Conservation (phyloP, 2,329 filamentous ascomycete species). For the Didymella pomorum region DNA sequence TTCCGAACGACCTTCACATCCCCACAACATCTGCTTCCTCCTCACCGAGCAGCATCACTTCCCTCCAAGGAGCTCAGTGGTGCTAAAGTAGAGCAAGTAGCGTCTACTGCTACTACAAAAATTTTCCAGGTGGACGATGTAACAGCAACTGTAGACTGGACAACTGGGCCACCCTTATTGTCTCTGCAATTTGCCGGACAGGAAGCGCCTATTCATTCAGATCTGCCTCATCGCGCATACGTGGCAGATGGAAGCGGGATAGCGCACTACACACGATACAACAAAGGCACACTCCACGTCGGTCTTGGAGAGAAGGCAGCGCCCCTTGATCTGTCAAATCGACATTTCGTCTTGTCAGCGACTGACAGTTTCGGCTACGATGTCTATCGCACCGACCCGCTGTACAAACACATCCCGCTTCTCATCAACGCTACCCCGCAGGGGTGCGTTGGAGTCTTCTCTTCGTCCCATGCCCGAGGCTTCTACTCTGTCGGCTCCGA, state of each 20-base stretch:
- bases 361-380: conserved; percentile 80
- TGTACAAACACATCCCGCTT: conserved; percentile 79
- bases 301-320: conserved; percentile 77
- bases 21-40: conserved; percentile 67
- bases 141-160: conserved; percentile 67
- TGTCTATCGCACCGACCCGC: conserved; percentile 72
- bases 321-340: conserved; percentile 74
- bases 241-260: conserved; percentile 67
- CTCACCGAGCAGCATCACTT: conserved; percentile 67
- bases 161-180: conserved; percentile 62
- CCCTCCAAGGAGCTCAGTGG: conserved; percentile 51
- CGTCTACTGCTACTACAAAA: conserved; percentile 44
- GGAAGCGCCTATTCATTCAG: conserved; percentile 65
- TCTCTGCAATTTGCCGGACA: conserved; percentile 62
- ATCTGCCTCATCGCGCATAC: conserved; percentile 72
- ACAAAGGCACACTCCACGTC: conserved; percentile 69
- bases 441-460: conserved; percentile 73
- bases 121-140: conserved; percentile 60
- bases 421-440: conserved; percentile 72
- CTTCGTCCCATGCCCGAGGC: conserved; percentile 69
- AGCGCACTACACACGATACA: conserved; percentile 71
- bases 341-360: conserved; percentile 71
- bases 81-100: conserved; percentile 28
- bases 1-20: conserved; percentile 75
- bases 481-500: conserved; percentile 73